phyloP scores from a whole-genome alignment of 2,329 filamentous ascomycete species.

The Hymenoscyphus infarciens region DNA sequence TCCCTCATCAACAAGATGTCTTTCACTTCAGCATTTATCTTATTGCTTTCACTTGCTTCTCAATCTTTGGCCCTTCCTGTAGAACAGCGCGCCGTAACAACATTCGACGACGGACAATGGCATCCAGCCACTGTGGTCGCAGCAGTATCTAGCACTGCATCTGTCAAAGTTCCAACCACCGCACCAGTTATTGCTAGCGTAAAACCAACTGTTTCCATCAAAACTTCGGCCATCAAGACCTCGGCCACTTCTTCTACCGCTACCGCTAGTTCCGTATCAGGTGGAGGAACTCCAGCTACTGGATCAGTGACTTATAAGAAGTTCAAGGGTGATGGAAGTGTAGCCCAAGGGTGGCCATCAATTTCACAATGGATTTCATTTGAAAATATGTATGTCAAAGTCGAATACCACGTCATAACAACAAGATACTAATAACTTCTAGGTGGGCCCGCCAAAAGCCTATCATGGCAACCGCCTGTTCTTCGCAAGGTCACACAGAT shows the following conservation, averaged over 20 bases:
- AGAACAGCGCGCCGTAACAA: background rate
- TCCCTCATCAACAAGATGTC: conserved; percentile 9
- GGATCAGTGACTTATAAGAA: conserved; percentile 1
- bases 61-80: conserved; percentile 11
- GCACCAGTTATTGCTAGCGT: background rate
- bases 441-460: conserved; percentile 9
- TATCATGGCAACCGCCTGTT: conserved; percentile 2
- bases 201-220: background rate
- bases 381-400: conserved; percentile 7
- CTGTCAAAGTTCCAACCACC: background rate
- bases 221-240: background rate
- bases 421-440: background rate
- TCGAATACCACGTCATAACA: background rate
- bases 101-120: conserved; percentile 4
- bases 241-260: background rate
- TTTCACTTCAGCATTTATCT: conserved; percentile 6
- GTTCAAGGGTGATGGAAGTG: conserved; percentile 12
- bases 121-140: background rate
- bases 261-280: background rate
- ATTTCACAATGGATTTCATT: conserved; percentile 9
- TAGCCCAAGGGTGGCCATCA: conserved; percentile 12
- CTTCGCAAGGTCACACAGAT: background rate
- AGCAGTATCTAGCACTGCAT: background rate
- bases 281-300: background rate
- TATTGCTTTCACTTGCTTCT: conserved; percentile 9